Base-by-base conservation (phyloP, 1,284 basidiomycete genomes). In the Sanghuangporus sanghuang region DNA sequence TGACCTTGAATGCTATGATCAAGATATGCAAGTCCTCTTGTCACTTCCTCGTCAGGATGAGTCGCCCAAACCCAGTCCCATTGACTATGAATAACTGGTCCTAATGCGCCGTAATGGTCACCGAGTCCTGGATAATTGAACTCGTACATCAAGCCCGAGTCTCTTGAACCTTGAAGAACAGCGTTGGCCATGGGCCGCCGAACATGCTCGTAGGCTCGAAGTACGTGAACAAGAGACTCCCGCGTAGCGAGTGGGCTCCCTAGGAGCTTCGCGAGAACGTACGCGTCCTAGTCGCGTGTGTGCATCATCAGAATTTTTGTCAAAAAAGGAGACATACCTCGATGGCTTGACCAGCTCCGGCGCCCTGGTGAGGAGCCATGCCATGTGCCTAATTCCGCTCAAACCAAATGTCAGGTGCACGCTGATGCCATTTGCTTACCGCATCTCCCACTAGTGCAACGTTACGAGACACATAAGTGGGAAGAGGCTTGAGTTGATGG, bases 141-240 rank as follows among this genome's bases (percentile, higher is more conserved):
- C 63, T 79, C 77, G 62, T 76, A 78, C 75, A 77, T 75, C 65
- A 67, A 68, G 6, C 76, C 78, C 9, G 76, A 74, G 57, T 75
- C 71, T 57, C 71, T 71, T 7, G 77, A 77, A 23, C 71, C 72
- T 35, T 59, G 53, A 14, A 76, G 65, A 14, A 79, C 74, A 21
- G 67, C 67, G 60, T 77, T 76, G 9, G 75, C 76, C 35, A 73
- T 68, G 5, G 77, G 74, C 8, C 75, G 69, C 6, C 77, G 73
- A 16, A 77, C 69, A 36, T 68, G 64, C 66, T 79, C 69, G 59
- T 76, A 78, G 36, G 73, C 76, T 64, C 71, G 66, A 23, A 78
- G 67, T 9, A 73, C 59, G 6, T 64, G 73, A 18, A 63, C 53
- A 39, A 70, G 64, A 7, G 75, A 57, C 11, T 61, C 57, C 9